A percentile compares a stretch with the other conserved stretches of the same genome.
Evolutionary conservation across 768 basidiomycete species (phyloP).

Genomic region (Phallus indusiatus): DNA sequence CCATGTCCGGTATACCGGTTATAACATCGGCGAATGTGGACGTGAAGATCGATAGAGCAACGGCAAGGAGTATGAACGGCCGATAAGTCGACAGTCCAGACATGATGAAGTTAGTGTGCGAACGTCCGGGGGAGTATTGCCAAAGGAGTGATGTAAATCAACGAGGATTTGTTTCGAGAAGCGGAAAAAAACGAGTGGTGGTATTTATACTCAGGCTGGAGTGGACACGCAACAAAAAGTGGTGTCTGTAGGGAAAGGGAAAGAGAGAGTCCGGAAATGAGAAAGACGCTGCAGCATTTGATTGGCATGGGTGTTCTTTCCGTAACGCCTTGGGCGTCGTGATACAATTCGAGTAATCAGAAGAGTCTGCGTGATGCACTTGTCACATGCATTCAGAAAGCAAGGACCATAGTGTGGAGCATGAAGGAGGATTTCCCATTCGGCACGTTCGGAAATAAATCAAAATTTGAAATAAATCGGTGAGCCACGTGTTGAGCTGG

Average conservation of each 20-base stretch:
- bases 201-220: not conserved
- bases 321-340: not conserved
- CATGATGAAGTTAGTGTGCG: not conserved
- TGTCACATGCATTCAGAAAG: not conserved
- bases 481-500: no score
- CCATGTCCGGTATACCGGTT: conserved; percentile 10
- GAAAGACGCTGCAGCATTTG: not conserved
- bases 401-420: not conserved
- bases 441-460: not conserved
- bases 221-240: not conserved
- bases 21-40: conserved; percentile 9
- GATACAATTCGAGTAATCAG: not conserved
- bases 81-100: not conserved
- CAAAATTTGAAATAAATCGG: no score
- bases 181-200: not conserved
- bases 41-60: not conserved
- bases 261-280: not conserved
- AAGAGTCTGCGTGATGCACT: not conserved
- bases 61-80: not conserved
- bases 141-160: not conserved
- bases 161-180: not conserved
- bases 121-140: not conserved
- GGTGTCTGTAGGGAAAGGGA: not conserved
- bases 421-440: not conserved
- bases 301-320: not conserved